Evolutionary conservation across 2,329 filamentous ascomycete genomes (phyloP).

Genomic region (Didymella exigua): DNA sequence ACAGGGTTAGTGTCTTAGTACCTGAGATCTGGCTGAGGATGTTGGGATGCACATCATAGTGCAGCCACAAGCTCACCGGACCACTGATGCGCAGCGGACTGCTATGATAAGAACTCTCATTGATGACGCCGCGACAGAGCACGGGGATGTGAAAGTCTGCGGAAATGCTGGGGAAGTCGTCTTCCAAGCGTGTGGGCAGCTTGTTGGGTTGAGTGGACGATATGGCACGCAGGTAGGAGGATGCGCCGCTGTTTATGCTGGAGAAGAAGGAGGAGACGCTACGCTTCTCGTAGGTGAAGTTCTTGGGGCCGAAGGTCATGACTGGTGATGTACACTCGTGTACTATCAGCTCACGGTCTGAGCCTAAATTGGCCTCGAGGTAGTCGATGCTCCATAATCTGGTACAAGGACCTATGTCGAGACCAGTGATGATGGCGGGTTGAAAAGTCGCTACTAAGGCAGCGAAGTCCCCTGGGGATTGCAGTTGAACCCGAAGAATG

Average conservation of each 20-base stretch:
- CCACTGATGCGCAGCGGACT: slow-evolving; percentile 81
- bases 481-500: slow-evolving; percentile 61
- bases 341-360: slow-evolving; percentile 66
- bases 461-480: slow-evolving; percentile 63
- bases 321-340: slow-evolving; percentile 69
- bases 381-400: slow-evolving; percentile 72
- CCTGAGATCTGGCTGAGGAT: slow-evolving; percentile 80
- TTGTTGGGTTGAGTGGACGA: slow-evolving; percentile 72
- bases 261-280: slow-evolving; percentile 70
- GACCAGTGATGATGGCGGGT: slow-evolving; percentile 69
- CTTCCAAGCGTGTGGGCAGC: slow-evolving; percentile 69
- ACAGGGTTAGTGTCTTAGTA: slow-evolving; percentile 74
- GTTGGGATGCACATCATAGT: slow-evolving; percentile 92
- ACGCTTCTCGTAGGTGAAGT: slow-evolving; percentile 76
- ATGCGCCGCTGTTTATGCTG: slow-evolving; percentile 61
- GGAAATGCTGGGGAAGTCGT: slow-evolving; percentile 74
- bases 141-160: slow-evolving; percentile 72
- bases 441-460: slow-evolving; percentile 62
- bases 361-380: slow-evolving; percentile 59
- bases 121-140: slow-evolving; percentile 56
- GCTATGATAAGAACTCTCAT: slow-evolving; percentile 66
- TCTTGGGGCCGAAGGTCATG: slow-evolving; percentile 84
- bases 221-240: slow-evolving; percentile 78
- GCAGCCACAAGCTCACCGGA: slow-evolving; percentile 84
- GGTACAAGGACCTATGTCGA: slow-evolving; percentile 71